Percentiles rank a stretch among this genome's conserved stretches.
phyloP scores from a whole-genome alignment of 2,329 filamentous ascomycete genomes.

The Diaporthe ilicicola region DNA sequence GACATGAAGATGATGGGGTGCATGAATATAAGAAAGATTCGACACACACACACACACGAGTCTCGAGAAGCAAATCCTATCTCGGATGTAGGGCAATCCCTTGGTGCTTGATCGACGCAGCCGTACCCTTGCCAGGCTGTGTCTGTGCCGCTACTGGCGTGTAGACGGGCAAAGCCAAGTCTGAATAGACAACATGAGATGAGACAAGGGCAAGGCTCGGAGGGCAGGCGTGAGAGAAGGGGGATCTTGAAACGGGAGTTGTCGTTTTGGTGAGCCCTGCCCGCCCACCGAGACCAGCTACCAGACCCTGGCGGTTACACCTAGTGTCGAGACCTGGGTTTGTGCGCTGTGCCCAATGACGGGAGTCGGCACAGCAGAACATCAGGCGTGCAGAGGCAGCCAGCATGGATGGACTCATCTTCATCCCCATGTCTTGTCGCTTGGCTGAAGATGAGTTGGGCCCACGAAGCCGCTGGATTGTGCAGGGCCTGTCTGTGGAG shows the following conservation, averaged over 20 bases:
- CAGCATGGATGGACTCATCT: slow-evolving; percentile 12
- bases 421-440: not conserved
- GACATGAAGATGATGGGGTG: slow-evolving; percentile 37
- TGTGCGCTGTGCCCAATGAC: slow-evolving; percentile 10
- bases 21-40: slow-evolving; percentile 34
- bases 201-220: slow-evolving; percentile 27
- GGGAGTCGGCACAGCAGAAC: slow-evolving; percentile 9
- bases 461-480: not conserved
- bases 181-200: slow-evolving; percentile 7
- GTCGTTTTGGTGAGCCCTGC: slow-evolving; percentile 28
- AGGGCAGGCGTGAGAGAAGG: slow-evolving; percentile 14
- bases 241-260: slow-evolving; percentile 26
- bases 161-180: slow-evolving; percentile 24
- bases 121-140: slow-evolving; percentile 26
- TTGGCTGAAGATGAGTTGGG: not conserved
- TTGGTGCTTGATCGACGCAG: slow-evolving; percentile 31
- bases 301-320: slow-evolving; percentile 13
- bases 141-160: slow-evolving; percentile 22
- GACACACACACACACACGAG: slow-evolving; percentile 10
- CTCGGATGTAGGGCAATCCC: slow-evolving; percentile 29
- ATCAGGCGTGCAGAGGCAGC: slow-evolving; percentile 14
- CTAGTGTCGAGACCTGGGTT: slow-evolving; percentile 6
- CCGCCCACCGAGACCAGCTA: slow-evolving; percentile 19
- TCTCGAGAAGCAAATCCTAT: slow-evolving; percentile 18
- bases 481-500: not conserved